Base-by-base conservation (phyloP, 345 rosid species). In the Populus ilicifolia region DNA sequence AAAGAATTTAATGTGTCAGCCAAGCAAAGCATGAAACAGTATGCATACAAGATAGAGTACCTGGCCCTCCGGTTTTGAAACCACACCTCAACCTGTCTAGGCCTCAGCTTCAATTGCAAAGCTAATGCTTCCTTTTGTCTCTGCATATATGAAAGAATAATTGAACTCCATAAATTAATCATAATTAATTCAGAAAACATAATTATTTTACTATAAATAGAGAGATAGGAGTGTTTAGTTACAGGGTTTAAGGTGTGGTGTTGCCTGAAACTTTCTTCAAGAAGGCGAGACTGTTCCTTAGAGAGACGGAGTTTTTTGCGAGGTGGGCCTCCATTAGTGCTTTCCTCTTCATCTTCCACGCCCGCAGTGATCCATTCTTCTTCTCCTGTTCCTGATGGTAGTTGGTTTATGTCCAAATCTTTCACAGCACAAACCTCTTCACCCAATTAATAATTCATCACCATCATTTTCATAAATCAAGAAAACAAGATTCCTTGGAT, bases 21-120 rank as follows among this genome's bases (percentile, higher is more conserved):
- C 29, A 29, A 68, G 10, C 20, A 21, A 52, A 48, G 35, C 14
- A 23, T 25, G 29, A 27, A 63, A 62, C 29, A 41, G 10, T 8
- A 56, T 12, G 3, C 25, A 43, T 2, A 14, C 35, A 62, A 43
- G 68, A 29, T 20, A 66, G 63, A 65, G 85, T 88, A 95, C 99
- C 99, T 92, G 89, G 99, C 99, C 90, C 99, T 90, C 75, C 99
- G 97, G 88, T 95, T 95, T 83, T 95, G 99, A 86, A 95, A 95
- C 99, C 99, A 95, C 67, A 95, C 99, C 84, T 95, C 99, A 56
- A 93, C 96, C 83, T 95, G 98, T 78, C 99, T 85, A 66, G 97
- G 93, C 83, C 87, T 85, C 80, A 95, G 91, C 89, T 89, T 89
- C 90, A 95, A 77, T 75, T 91, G 88, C 86, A 71, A 65, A 67